Conservation (phyloP, 1,139 yeast species). For the Nakaseomyces sp. region DNA sequence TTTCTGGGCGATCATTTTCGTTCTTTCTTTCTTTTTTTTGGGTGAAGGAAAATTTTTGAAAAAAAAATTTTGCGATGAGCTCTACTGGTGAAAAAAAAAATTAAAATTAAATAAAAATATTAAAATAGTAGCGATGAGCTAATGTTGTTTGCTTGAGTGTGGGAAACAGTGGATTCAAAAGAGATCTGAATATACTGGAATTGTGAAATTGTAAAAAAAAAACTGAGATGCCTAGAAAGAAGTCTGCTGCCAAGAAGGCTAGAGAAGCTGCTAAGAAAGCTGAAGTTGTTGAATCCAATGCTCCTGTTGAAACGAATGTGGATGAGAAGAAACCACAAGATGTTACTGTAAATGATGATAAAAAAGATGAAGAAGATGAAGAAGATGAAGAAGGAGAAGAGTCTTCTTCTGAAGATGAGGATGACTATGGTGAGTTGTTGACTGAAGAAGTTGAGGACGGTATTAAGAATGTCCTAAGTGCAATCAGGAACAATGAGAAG, state of each 20-base stretch:
- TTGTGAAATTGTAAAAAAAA: too few species aligned
- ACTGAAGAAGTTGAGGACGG: conserved; percentile 83
- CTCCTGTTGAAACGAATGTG: conserved; percentile 8
- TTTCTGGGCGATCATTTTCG: too few species aligned
- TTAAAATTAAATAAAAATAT: neutral
- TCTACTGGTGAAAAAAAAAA: too few species aligned
- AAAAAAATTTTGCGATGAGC: neutral
- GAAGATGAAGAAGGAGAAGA: conserved; percentile 25
- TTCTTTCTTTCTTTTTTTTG: too few species aligned
- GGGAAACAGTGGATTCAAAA: too few species aligned
- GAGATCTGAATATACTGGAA: too few species aligned
- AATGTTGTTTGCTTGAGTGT: too few species aligned
- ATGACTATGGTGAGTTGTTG: conserved; percentile 79
- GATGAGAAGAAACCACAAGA: conserved; percentile 8
- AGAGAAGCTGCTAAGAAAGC: conserved; percentile 38
- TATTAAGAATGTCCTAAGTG: conserved; percentile 58
- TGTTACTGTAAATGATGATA: conserved; percentile 7
- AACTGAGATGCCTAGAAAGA: conserved; percentile 71
- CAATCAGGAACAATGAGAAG: conserved; percentile 58
- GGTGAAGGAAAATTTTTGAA: too few species aligned
- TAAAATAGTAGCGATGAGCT: neutral
- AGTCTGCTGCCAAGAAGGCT: conserved; percentile 76
- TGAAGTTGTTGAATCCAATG: too few species aligned
- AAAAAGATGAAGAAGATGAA: conserved; percentile 13
- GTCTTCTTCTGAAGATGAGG: conserved; percentile 63